Conservation (phyloP, 2,329 filamentous ascomycete species). For the Stachybotrys elegans region DNA sequence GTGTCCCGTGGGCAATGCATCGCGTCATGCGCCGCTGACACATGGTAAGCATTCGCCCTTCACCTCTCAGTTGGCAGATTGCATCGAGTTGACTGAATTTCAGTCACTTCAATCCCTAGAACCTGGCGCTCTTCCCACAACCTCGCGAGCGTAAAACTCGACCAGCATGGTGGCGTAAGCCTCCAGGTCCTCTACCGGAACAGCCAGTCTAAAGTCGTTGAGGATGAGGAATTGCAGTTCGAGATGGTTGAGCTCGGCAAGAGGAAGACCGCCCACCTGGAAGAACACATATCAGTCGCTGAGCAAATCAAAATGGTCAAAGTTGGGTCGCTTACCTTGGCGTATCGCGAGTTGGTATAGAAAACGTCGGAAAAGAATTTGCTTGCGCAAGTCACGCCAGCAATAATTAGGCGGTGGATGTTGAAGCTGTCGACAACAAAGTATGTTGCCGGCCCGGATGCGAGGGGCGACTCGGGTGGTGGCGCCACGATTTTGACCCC, state of each 20-base stretch:
- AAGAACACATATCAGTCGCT: conserved; percentile 4
- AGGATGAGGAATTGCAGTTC: conserved; percentile 93
- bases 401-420: conserved; percentile 93
- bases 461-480: conserved; percentile 16
- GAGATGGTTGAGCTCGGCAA: conserved; percentile 90
- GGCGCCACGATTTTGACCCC: conserved; percentile 10
- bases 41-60: too few species aligned
- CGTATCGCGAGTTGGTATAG: conserved; percentile 98
- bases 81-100: too few species aligned
- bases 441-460: conserved; percentile 41
- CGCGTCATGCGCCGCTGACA: too few species aligned
- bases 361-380: conserved; percentile 99
- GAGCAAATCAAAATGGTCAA: conserved; percentile 6
- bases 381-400: conserved; percentile 95
- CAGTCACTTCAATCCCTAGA: too few species aligned
- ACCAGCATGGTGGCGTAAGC: conserved; percentile 98
- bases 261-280: conserved; percentile 87
- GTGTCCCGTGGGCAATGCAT: too few species aligned
- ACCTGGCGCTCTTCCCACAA: conserved; percentile 48
- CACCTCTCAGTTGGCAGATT: too few species aligned
- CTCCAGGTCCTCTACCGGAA: conserved; percentile 92
- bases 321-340: conserved; percentile 63
- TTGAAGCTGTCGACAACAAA: conserved; percentile 99
- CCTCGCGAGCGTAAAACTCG: conserved; percentile 92
- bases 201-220: conserved; percentile 91